These are phyloP conservation scores for Fomitopsis pinicola DNA, from an alignment of 1,284 basidiomycete species.

Conservation along the genomic window DNA sequence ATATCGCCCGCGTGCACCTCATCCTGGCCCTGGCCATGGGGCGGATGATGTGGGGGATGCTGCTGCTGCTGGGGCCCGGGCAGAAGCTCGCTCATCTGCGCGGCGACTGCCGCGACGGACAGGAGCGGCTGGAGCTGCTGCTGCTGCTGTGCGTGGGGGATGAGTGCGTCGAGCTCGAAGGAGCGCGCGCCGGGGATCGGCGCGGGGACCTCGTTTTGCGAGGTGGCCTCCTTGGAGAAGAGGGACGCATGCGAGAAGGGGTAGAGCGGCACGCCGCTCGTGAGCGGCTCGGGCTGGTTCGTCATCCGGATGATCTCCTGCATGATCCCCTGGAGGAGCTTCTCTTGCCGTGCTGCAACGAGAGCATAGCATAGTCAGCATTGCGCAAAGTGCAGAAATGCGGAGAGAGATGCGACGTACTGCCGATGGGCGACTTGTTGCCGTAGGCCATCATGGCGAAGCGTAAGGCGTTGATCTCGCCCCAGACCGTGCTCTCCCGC, in stretches of 20 bases:
- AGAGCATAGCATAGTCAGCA: neutral
- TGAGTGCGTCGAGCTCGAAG: constrained; percentile 19
- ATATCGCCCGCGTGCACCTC: neutral
- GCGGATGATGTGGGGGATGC: too few relatives aligned
- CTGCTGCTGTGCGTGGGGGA: neutral
- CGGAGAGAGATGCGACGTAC: constrained; percentile 40
- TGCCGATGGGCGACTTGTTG: constrained; percentile 72
- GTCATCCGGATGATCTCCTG: constrained; percentile 79
- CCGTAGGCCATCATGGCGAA: constrained; percentile 81
- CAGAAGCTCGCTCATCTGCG: neutral
- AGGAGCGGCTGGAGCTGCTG: neutral
- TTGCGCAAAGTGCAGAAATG: neutral
- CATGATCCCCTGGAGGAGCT: constrained; percentile 78
- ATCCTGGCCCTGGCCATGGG: neutral
- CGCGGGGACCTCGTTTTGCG: constrained; percentile 21
- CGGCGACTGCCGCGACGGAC: neutral
- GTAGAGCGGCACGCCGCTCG: constrained; percentile 74
- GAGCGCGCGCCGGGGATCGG: constrained; percentile 29
- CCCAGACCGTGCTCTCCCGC: constrained; percentile 73
- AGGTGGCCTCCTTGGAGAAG: constrained; percentile 38
- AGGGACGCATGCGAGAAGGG: constrained; percentile 69
- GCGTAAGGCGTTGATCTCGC: constrained; percentile 76
- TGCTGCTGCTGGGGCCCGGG: neutral
- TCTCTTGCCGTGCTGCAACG: constrained; percentile 66
- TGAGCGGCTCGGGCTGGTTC: constrained; percentile 68